Evolutionary conservation across 75 land plant species (phyloP).

Genomic region (Pinus tabuliformis): DNA sequence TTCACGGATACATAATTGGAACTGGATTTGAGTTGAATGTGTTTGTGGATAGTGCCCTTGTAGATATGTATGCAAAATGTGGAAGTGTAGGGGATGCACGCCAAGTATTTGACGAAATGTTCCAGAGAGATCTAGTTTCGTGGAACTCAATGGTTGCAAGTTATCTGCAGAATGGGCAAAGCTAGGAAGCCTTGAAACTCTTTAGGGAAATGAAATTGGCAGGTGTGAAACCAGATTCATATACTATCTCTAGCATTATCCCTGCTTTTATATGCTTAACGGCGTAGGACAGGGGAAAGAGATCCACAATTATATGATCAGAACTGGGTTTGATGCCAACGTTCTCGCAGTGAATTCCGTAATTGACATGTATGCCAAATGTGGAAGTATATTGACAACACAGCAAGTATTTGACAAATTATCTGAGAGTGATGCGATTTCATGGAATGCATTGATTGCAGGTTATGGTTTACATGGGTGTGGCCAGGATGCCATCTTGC

Average conservation of each 20-base stretch:
- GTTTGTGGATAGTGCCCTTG: no score
- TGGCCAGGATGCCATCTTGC: constrained; percentile 35
- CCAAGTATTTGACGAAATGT: no score
- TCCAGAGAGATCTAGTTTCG: no score
- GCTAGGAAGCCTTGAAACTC: constrained; percentile 13
- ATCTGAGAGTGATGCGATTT: constrained; percentile 41
- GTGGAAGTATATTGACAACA: constrained; percentile 31
- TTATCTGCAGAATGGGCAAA: constrained; percentile 14
- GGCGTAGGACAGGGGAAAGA: constrained; percentile 25
- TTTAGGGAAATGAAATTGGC: constrained; percentile 28
- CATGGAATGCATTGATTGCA: constrained; percentile 69
- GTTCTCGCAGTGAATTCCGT: constrained; percentile 41
- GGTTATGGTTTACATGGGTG: constrained; percentile 46
- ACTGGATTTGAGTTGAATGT: no score
- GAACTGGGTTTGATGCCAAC: constrained; percentile 33
- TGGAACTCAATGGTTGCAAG: no score
- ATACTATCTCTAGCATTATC: constrained; percentile 32
- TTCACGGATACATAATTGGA: constrained; percentile 10
- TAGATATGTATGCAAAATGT: neutral
- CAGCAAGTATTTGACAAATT: constrained; percentile 34
- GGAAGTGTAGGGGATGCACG: no score
- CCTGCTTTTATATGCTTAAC: neutral
- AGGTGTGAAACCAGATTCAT: constrained; percentile 30
- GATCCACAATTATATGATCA: constrained; percentile 43
- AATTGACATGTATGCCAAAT: constrained; percentile 65